A percentile compares a stretch with the other conserved stretches of the same genome.
Evolutionary conservation across 1,284 basidiomycete species (phyloP).

Genomic region (Entoloma clypeatum): DNA sequence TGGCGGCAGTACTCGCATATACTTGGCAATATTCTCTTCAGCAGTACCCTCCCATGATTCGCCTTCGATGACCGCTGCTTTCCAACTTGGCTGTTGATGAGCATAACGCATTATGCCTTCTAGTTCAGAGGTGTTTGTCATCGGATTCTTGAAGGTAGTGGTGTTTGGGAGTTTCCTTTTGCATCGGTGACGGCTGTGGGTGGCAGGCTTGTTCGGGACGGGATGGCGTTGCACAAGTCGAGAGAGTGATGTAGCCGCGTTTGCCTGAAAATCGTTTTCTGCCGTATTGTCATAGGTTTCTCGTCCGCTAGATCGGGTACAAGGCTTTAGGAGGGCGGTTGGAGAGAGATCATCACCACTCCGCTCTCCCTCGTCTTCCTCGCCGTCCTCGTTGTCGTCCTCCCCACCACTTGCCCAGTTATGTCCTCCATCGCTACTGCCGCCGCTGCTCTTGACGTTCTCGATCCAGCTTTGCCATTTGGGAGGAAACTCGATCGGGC

Average conservation of each 20-base stretch:
- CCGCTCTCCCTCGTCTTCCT: slow-evolving; percentile 1
- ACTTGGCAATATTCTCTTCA: slow-evolving; percentile 11
- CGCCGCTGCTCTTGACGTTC: not conserved
- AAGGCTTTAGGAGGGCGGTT: slow-evolving; percentile 1
- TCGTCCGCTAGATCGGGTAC: not conserved
- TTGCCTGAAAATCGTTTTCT: slow-evolving; percentile 1
- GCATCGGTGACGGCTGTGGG: not conserved
- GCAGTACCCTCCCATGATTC: slow-evolving; percentile 12
- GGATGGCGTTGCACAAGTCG: not conserved
- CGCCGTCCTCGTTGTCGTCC: slow-evolving; percentile 1
- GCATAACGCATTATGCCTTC: slow-evolving; percentile 9
- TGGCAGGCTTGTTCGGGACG: not conserved
- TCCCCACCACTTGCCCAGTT: not conserved
- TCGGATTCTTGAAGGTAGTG: slow-evolving; percentile 8
- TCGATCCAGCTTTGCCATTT: slow-evolving; percentile 8
- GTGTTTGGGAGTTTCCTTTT: slow-evolving; percentile 1
- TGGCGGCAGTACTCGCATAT: slow-evolving; percentile 4
- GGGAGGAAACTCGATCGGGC: slow-evolving; percentile 2
- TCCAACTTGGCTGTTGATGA: slow-evolving; percentile 5
- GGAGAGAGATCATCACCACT: not conserved
- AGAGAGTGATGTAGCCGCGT: not conserved
- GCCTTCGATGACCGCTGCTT: slow-evolving; percentile 3
- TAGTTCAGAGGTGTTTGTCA: slow-evolving; percentile 8
- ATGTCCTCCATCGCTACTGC: not conserved
- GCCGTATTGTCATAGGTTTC: not conserved